Evolutionary conservation across 352 stramenopile species (phyloP).

Genomic region (Globisporangium perplexum): DNA sequence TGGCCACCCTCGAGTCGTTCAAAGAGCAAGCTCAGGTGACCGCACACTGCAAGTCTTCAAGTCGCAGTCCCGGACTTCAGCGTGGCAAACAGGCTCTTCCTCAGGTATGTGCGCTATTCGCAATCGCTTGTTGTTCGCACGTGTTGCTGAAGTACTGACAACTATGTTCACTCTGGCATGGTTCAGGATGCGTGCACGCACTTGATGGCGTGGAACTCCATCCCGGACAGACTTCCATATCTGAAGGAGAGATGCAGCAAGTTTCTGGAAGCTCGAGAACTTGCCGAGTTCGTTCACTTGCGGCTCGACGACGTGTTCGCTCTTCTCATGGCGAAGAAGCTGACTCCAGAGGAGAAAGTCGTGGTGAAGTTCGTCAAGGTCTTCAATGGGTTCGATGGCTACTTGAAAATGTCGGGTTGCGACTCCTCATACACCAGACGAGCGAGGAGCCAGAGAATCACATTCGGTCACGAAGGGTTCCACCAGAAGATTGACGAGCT

Average conservation of each 20-base stretch:
- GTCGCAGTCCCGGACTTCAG: neutral
- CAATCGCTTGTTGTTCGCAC: neutral
- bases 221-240: neutral
- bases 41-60: neutral
- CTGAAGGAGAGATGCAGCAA: neutral
- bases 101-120: neutral
- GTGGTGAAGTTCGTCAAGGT: neutral
- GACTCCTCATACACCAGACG: neutral
- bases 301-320: neutral
- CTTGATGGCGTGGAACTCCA: neutral
- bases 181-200: neutral
- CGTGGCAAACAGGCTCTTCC: neutral
- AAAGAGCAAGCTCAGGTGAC: neutral
- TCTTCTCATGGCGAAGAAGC: neutral
- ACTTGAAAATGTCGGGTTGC: neutral
- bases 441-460: neutral
- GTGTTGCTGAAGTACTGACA: neutral
- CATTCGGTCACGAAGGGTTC: neutral
- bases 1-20: conserved; percentile 1
- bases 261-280: neutral
- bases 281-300: conserved; percentile 1
- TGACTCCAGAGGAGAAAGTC: neutral
- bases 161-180: neutral
- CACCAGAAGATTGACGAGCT: conserved; percentile 6
- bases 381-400: neutral